phyloP scores from a whole-genome alignment of 345 rosid species.

The Euphorbia peplus region DNA sequence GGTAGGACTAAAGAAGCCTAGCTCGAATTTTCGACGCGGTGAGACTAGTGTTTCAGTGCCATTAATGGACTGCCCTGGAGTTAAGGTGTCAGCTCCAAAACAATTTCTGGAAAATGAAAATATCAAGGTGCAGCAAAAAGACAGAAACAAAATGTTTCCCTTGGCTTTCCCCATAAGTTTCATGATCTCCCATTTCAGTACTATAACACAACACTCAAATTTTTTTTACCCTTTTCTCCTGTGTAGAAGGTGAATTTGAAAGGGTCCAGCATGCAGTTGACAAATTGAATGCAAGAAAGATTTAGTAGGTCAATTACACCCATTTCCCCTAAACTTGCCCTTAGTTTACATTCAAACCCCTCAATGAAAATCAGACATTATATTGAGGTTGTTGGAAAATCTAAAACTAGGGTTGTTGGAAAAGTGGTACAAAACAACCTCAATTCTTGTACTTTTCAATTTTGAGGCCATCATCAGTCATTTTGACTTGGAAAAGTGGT shows the following conservation, averaged over 20 bases:
- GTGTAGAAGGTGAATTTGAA: constrained; percentile 2
- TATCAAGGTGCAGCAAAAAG: constrained; percentile 2
- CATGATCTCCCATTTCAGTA: constrained; percentile 5
- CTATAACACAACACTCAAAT: not conserved
- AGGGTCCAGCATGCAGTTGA: constrained; percentile 10
- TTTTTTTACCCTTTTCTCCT: not conserved
- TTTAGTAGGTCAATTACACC: too few species aligned
- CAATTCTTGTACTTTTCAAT: too few species aligned
- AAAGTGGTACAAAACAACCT: too few species aligned
- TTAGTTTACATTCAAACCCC: too few species aligned
- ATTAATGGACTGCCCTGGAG: not conserved
- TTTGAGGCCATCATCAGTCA: too few species aligned
- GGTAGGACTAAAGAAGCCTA: constrained; percentile 6
- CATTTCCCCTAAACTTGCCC: too few species aligned
- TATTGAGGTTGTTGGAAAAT: too few species aligned
- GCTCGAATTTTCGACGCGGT: not conserved
- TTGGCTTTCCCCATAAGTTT: constrained; percentile 10
- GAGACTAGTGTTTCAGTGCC: not conserved
- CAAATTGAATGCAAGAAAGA: not conserved
- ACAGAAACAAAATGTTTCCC: not conserved
- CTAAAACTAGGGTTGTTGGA: too few species aligned
- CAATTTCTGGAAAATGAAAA: constrained; percentile 4
- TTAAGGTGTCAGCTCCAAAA: constrained; percentile 11
- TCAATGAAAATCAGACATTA: too few species aligned
- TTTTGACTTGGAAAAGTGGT: too few species aligned